Conservation (phyloP, 1,139 yeast species). For the Kazachstania sp. region DNA sequence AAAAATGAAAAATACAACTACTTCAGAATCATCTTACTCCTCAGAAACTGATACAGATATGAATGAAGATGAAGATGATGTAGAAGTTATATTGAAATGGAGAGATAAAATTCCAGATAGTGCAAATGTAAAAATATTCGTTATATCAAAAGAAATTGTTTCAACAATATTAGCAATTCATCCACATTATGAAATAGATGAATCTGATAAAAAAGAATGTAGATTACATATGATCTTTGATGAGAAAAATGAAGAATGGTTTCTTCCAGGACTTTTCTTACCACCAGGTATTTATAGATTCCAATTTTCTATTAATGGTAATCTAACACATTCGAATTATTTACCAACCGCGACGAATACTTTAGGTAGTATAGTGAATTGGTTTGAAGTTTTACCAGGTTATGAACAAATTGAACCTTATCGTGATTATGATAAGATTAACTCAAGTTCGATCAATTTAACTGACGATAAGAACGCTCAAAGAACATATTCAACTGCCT, state of each 20-base stretch:
- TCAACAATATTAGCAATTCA: slow-evolving; percentile 7
- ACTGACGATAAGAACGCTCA: neutral
- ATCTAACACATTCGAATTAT: slow-evolving; percentile 48
- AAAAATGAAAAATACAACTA: slow-evolving; percentile 1
- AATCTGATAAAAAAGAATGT: slow-evolving; percentile 22
- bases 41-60: slow-evolving; percentile 4
- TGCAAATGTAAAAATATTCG: slow-evolving; percentile 5
- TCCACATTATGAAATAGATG: slow-evolving; percentile 2
- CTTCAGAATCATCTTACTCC: slow-evolving; percentile 2
- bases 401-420: slow-evolving; percentile 25
- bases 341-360: slow-evolving; percentile 63
- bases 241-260: slow-evolving; percentile 18
- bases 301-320: slow-evolving; percentile 50
- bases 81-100: slow-evolving; percentile 24
- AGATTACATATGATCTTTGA: slow-evolving; percentile 21
- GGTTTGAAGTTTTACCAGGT: slow-evolving; percentile 52
- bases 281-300: slow-evolving; percentile 35
- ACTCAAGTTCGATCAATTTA: slow-evolving; percentile 3
- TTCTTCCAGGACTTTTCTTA: slow-evolving; percentile 31
- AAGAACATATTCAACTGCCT: slow-evolving; percentile 13
- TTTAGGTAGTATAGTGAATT: slow-evolving; percentile 57
- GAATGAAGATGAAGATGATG: slow-evolving; percentile 9
- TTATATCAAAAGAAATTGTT: slow-evolving; percentile 13
- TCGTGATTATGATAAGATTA: slow-evolving; percentile 18
- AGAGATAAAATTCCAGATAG: slow-evolving; percentile 8